These are phyloP conservation scores for Candida suzukii DNA, from an alignment of 805 yeast species.

Conservation along the genomic window DNA sequence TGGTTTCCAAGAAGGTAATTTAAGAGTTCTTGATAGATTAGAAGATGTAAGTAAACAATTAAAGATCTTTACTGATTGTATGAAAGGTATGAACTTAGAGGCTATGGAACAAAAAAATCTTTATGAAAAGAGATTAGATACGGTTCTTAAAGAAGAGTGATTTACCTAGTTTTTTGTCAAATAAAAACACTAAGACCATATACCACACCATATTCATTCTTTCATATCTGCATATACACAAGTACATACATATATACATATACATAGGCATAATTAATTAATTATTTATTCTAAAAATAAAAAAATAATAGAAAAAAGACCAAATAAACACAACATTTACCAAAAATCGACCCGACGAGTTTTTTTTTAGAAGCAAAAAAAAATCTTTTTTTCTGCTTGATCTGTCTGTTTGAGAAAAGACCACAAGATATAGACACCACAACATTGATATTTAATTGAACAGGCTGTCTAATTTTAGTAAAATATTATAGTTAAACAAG, in stretches of 20 bases:
- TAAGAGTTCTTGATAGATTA: constrained; percentile 58
- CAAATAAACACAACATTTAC: no score
- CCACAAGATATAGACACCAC: no score
- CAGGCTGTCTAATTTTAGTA: no score
- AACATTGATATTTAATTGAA: no score
- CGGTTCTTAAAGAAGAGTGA: constrained; percentile 5
- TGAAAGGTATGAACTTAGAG: constrained; percentile 54
- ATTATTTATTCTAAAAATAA: no score
- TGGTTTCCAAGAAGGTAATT: constrained; percentile 77
- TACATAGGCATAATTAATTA: background rate
- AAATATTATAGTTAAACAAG: background rate
- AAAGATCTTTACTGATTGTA: constrained; percentile 64
- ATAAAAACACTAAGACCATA: background rate
- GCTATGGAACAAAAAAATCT: constrained; percentile 22
- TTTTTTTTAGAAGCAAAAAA: no score
- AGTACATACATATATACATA: background rate
- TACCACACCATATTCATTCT: no score
- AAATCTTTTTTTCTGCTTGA: no score
- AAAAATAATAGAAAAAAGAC: no score
- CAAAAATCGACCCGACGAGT: no score
- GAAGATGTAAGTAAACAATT: constrained; percentile 79
- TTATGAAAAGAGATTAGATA: constrained; percentile 22
- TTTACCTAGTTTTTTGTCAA: no score
- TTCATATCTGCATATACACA: background rate
- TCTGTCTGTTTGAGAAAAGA: no score